Evolutionary conservation across 306 rosid genomes (phyloP).

Genomic region (Acacia crassicarpa): DNA sequence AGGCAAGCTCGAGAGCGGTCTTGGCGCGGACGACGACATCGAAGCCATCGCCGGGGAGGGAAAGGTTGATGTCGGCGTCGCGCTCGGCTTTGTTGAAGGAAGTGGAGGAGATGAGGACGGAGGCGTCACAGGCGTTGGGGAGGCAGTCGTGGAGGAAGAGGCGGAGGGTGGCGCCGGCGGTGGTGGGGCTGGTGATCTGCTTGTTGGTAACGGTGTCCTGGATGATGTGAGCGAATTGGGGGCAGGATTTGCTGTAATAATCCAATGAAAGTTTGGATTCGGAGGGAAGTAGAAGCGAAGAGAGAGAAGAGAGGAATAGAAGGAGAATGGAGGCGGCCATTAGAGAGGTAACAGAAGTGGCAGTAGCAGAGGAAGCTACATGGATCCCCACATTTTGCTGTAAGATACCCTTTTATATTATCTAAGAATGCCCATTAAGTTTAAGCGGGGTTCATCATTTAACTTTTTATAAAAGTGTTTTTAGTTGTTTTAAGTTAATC

Average conservation of each 20-base stretch:
- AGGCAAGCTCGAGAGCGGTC: slow-evolving; percentile 58
- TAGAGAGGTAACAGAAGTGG: not conserved
- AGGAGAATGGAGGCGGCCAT: slow-evolving; percentile 25
- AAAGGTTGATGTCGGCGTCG: slow-evolving; percentile 57
- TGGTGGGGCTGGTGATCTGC: slow-evolving; percentile 54
- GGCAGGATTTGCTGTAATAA: slow-evolving; percentile 54
- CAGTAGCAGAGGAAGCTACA: no score
- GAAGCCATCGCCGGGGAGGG: slow-evolving; percentile 70
- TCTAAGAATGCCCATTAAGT: no score
- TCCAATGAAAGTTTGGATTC: slow-evolving; percentile 40
- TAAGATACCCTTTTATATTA: no score
- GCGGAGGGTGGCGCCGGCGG: slow-evolving; percentile 60
- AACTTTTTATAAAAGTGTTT: no score
- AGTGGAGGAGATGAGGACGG: slow-evolving; percentile 59
- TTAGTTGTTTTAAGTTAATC: no score
- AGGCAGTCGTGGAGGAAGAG: slow-evolving; percentile 76
- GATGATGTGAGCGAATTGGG: slow-evolving; percentile 45
- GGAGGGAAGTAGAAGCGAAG: not conserved
- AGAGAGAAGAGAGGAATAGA: not conserved
- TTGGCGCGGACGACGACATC: slow-evolving; percentile 61
- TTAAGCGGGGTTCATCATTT: no score
- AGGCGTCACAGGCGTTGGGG: slow-evolving; percentile 67
- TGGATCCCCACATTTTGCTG: no score
- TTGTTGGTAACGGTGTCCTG: slow-evolving; percentile 41
- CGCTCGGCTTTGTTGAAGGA: slow-evolving; percentile 57